Conservation (phyloP, 768 basidiomycete species). For the Tephrocybe rancida region DNA sequence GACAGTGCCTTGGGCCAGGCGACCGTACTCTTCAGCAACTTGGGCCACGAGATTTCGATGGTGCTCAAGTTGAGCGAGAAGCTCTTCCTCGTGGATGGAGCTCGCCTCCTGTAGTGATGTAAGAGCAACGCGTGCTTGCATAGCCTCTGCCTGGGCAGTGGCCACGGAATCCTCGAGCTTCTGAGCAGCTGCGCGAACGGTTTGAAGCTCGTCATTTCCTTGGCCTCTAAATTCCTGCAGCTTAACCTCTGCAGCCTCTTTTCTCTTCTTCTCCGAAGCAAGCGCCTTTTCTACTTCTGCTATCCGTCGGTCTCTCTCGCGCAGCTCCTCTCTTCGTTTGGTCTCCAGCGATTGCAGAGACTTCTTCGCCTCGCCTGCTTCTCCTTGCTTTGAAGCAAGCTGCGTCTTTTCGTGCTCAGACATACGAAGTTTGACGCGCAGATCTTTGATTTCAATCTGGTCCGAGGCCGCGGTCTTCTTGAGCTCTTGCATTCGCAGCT, state of each 20-base stretch:
- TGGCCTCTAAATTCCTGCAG: constrained; percentile 44
- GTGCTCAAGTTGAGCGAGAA: constrained; percentile 53
- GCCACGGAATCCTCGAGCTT: constrained; percentile 39
- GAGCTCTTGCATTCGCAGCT: constrained; percentile 62
- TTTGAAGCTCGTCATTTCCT: constrained; percentile 40
- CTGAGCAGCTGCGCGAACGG: constrained; percentile 32
- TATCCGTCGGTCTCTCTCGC: constrained; percentile 55
- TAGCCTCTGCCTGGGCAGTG: constrained; percentile 36
- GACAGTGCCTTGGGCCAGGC: constrained; percentile 48
- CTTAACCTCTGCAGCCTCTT: constrained; percentile 47
- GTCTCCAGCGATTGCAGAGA: constrained; percentile 49
- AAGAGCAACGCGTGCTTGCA: constrained; percentile 33
- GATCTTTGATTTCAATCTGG: constrained; percentile 64
- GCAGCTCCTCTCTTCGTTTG: constrained; percentile 55
- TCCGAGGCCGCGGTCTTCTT: constrained; percentile 51
- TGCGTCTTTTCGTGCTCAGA: constrained; percentile 61
- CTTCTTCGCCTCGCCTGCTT: constrained; percentile 52
- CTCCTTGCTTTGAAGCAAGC: constrained; percentile 51
- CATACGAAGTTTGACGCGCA: constrained; percentile 57
- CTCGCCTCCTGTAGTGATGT: constrained; percentile 31
- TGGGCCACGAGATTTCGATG: constrained; percentile 45
- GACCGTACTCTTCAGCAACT: constrained; percentile 57
- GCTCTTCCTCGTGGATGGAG: constrained; percentile 42
- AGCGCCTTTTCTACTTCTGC: constrained; percentile 57
- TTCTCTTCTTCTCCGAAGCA: constrained; percentile 50